Evolutionary conservation across 441 rosid species (phyloP).

Genomic region (Populus hybrid): DNA sequence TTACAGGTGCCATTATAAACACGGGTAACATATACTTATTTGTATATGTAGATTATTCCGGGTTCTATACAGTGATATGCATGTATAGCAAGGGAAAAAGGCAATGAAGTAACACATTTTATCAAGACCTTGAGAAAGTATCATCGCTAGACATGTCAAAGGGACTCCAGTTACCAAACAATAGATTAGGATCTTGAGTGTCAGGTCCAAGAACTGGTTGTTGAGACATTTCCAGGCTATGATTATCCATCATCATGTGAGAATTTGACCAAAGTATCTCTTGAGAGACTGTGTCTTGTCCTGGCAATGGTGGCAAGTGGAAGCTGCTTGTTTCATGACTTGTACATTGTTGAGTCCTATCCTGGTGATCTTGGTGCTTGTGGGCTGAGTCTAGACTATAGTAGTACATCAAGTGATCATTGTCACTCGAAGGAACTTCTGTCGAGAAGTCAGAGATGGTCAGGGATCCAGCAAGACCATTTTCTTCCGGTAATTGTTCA

Average conservation of each 20-base stretch:
- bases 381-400: constrained; percentile 25
- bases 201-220: background rate
- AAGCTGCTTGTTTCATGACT: constrained; percentile 18
- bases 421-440: constrained; percentile 19
- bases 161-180: constrained; percentile 56
- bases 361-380: constrained; percentile 20
- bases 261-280: constrained; percentile 45
- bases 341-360: constrained; percentile 20
- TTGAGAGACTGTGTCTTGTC: constrained; percentile 42
- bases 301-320: constrained; percentile 68
- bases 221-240: constrained; percentile 28
- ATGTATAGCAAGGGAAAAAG: background rate
- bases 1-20: background rate
- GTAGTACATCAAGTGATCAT: constrained; percentile 27
- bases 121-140: constrained; percentile 36
- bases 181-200: constrained; percentile 32
- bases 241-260: constrained; percentile 28
- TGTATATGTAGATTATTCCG: constrained; percentile 13
- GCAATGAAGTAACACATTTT: background rate
- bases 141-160: constrained; percentile 51
- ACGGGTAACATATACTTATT: background rate
- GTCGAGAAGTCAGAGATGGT: constrained; percentile 21
- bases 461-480: constrained; percentile 12
- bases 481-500: constrained; percentile 26
- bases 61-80: constrained; percentile 7